A percentile compares a stretch with the other conserved stretches of the same genome.
Evolutionary conservation across 2,329 filamentous ascomycete species (phyloP).

Genomic region (Rugonectria rugulosa): DNA sequence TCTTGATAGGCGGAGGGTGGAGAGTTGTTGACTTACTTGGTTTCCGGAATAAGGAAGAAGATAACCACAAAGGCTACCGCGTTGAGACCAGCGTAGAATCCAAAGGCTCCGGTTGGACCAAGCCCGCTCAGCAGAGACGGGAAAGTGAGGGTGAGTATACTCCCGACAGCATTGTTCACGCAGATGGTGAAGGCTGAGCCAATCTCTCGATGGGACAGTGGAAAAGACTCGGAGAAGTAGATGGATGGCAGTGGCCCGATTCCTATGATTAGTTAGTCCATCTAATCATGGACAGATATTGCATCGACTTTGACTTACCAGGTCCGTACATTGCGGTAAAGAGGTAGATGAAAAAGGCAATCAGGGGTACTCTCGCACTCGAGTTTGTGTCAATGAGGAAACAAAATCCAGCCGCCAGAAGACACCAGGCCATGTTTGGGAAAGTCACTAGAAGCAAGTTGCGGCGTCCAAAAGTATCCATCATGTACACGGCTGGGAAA

Average conservation of each 20-base stretch:
- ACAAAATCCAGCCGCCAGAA: conserved; percentile 49
- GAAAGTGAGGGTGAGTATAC: conserved; percentile 48
- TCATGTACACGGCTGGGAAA: conserved; percentile 61
- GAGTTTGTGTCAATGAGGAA: conserved; percentile 53
- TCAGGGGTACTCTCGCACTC: conserved; percentile 52
- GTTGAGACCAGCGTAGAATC: conserved; percentile 69
- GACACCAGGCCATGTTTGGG: conserved; percentile 42
- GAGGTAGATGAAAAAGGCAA: conserved; percentile 59
- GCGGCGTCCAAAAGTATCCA: conserved; percentile 60
- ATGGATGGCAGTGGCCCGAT: conserved; percentile 45
- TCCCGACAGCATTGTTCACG: conserved; percentile 41
- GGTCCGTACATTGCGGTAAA: conserved; percentile 54
- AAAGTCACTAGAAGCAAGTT: conserved; percentile 48
- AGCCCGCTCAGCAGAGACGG: conserved; percentile 54
- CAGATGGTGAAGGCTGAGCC: conserved; percentile 43
- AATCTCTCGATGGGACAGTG: conserved; percentile 58
- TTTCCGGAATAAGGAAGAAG: conserved; percentile 66
- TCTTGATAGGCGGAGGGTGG: neutral
- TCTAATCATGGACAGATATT: too few relatives aligned
- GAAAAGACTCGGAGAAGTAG: conserved; percentile 64
- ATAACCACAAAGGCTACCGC: conserved; percentile 68
- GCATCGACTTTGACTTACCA: conserved; percentile 33
- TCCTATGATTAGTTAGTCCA: conserved; percentile 22
- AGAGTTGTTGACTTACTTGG: conserved; percentile 45
- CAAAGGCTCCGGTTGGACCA: conserved; percentile 56